Conservation (phyloP, 169 alveolate species). For the Condylostoma magnum region DNA sequence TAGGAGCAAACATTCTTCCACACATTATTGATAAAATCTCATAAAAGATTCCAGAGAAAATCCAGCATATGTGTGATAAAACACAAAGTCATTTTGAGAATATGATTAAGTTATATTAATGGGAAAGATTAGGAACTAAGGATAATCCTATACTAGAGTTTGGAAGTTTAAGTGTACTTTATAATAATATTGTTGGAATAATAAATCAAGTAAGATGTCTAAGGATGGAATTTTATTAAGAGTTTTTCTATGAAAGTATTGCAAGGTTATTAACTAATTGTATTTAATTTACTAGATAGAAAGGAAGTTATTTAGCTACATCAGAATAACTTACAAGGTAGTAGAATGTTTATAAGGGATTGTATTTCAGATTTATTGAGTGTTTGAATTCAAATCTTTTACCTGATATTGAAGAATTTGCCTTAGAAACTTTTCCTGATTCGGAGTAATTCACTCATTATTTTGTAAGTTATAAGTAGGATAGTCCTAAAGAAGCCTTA, state of each 20-base stretch:
- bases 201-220: conserved; percentile 23
- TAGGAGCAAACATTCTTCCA: neutral
- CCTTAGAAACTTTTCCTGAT: conserved; percentile 17
- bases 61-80: neutral
- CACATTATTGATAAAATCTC: neutral
- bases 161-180: conserved; percentile 24
- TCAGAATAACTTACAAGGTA: neutral
- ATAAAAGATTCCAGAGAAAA: neutral
- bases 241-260: neutral
- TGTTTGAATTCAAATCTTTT: neutral
- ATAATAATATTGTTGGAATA: conserved; percentile 10
- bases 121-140: conserved; percentile 10
- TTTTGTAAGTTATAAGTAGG: neutral
- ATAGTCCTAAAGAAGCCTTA: too few species aligned
- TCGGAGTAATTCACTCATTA: neutral
- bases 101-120: conserved; percentile 7
- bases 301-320: neutral
- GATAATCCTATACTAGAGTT: conserved; percentile 18
- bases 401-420: conserved; percentile 3
- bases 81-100: conserved; percentile 11
- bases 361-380: neutral
- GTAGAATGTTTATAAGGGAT: conserved; percentile 1
- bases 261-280: neutral
- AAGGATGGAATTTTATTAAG: neutral
- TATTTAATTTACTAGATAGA: neutral